Evolutionary conservation across 352 stramenopile species (phyloP).

Genomic region (Phytophthora podocarpi): DNA sequence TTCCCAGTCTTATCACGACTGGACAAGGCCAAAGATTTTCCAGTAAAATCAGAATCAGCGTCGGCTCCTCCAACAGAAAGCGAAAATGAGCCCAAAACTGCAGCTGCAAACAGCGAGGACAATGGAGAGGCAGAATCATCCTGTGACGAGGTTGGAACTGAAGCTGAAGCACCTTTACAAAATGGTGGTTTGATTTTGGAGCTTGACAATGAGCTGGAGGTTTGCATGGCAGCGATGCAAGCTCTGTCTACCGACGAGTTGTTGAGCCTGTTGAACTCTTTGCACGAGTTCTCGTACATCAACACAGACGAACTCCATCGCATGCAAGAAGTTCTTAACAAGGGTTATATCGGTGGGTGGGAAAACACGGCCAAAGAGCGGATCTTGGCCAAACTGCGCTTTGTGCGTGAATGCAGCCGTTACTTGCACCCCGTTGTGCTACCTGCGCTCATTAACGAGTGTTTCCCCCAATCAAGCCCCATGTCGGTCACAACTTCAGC

Average conservation of each 20-base stretch:
- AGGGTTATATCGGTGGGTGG: constrained; percentile 83
- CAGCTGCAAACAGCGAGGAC: constrained; percentile 24
- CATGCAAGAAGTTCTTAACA: constrained; percentile 81
- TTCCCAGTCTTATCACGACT: constrained; percentile 70
- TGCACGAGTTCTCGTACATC: constrained; percentile 79
- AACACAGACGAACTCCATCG: constrained; percentile 69
- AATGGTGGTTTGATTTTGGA: constrained; percentile 15
- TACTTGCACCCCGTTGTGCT: constrained; percentile 68
- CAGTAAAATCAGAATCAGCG: not conserved
- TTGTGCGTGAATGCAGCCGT: constrained; percentile 76
- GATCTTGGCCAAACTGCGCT: constrained; percentile 71
- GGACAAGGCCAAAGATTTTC: constrained; percentile 39
- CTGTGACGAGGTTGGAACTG: constrained; percentile 7
- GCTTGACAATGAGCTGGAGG: constrained; percentile 60
- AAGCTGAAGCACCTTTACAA: constrained; percentile 2
- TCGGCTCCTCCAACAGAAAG: constrained; percentile 11
- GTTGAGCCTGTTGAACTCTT: constrained; percentile 53
- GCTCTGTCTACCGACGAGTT: constrained; percentile 69
- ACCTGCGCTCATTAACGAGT: constrained; percentile 69
- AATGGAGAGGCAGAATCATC: constrained; percentile 5
- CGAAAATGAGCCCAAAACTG: constrained; percentile 24
- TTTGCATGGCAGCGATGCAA: constrained; percentile 81
- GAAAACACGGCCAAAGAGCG: constrained; percentile 69
- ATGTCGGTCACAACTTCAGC: constrained; percentile 57
- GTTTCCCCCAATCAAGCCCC: constrained; percentile 51